Conservation (phyloP, 352 stramenopile species). For the Globisporangium megalacanthum region DNA sequence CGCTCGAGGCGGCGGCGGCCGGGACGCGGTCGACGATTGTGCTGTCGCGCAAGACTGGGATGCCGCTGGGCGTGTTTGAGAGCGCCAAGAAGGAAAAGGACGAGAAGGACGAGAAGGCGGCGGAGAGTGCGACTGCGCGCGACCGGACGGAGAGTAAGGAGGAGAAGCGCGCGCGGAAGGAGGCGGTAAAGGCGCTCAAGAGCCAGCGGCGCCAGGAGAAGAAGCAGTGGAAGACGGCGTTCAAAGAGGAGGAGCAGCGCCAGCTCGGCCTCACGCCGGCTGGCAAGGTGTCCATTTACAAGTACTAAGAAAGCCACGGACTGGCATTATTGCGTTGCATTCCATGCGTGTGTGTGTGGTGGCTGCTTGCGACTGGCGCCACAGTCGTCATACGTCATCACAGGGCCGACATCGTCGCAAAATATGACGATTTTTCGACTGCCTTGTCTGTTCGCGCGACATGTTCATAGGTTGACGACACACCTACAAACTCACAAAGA, state of each 20-base stretch:
- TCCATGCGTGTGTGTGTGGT: too few relatives aligned
- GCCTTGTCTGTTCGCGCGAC: too few relatives aligned
- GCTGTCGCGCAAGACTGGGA: slow-evolving; percentile 93
- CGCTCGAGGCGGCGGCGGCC: slow-evolving; percentile 9
- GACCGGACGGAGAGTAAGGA: slow-evolving; percentile 85
- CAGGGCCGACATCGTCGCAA: too few relatives aligned
- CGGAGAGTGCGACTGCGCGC: slow-evolving; percentile 19
- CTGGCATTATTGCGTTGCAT: too few relatives aligned
- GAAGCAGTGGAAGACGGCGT: slow-evolving; percentile 92
- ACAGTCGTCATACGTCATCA: too few relatives aligned
- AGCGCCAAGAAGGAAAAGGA: slow-evolving; percentile 11
- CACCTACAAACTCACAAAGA: too few relatives aligned
- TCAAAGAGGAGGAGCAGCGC: slow-evolving; percentile 89
- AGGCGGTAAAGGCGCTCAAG: slow-evolving; percentile 90
- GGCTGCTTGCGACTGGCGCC: too few relatives aligned
- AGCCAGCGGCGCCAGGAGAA: slow-evolving; percentile 90
- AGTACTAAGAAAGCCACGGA: slow-evolving; percentile 34
- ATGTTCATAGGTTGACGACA: too few relatives aligned
- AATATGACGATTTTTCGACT: too few relatives aligned
- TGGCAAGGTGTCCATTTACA: slow-evolving; percentile 69
- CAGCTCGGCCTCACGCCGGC: slow-evolving; percentile 53
- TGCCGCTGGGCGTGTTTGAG: slow-evolving; percentile 91
- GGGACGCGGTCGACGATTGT: slow-evolving; percentile 61
- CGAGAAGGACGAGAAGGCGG: slow-evolving; percentile 13
- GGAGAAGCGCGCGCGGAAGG: slow-evolving; percentile 92